Evolutionary conservation across 1,139 yeast species (phyloP), one percentile per base, ranked within the genome.

Genomic region (Kazachstania sp.): DNA sequence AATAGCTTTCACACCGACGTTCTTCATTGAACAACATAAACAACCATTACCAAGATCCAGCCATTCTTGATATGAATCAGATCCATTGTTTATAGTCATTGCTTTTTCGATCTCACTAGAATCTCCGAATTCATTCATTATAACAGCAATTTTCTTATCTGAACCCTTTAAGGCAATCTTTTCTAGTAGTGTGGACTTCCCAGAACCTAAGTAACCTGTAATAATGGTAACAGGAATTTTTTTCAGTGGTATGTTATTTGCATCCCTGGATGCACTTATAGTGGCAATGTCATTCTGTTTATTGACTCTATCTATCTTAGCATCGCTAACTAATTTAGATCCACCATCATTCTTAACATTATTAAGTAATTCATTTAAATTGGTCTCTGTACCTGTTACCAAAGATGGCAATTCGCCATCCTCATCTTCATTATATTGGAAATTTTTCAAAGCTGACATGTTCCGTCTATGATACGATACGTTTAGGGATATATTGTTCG

Each of bases 1-100:
- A 51, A 92, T 88, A 0, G 99, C 99, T 36, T 83, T 73, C 1
- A 92, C 97, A 6, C 98, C 98, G 49, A 81, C 85, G 62, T 90
- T 97, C 63, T 87, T 88, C 23, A 94, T 95, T 0, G 97, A 86
- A 59, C 98, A 92, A 63, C 99, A 92, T 45, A 94, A 73, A 65
- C 99, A 92, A 1, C 98, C 98, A 63, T 92, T 92, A 2, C 96
- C 97, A 30, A 92, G 70, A 65, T 92, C 98, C 3, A 92, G 72
- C 98, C 98, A 94, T 63, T 92, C 97, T 59, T 88, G 86, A 45
- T 86, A 83, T 1, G 78, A 66, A 7, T 71, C 71, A n/a, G 72
- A 62, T 50, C 73, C 78, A 55, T 83, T 86, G 54, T 81, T 75
- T 12, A 92, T 82, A 0, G 95, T 84, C 49, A 92, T 75, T 0